Evolutionary conservation across 257 asterid genomes (phyloP).

Genomic region (Ajuga chamaepitys): DNA sequence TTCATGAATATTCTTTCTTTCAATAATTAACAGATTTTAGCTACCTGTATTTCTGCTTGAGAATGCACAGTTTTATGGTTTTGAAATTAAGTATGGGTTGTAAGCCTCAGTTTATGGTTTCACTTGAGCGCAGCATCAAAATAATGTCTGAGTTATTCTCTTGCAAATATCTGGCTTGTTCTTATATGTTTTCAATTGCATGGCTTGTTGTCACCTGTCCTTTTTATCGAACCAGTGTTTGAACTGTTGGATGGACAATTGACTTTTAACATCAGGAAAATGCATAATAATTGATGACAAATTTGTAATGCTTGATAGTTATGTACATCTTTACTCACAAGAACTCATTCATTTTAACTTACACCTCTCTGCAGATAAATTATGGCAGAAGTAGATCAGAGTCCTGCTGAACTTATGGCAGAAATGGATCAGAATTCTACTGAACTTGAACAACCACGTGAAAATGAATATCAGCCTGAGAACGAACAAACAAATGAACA

Average conservation of each 20-base stretch:
- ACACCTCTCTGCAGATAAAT: conserved; percentile 4
- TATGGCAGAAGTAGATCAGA: conserved; percentile 24
- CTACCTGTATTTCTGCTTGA: background rate
- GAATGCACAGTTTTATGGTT: background rate
- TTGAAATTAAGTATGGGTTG: background rate
- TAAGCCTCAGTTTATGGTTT: background rate
- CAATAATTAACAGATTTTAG: background rate
- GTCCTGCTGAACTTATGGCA: conserved; percentile 16
- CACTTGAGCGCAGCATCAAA: background rate
- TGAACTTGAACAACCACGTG: conserved; percentile 15
- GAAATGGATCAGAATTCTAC: conserved; percentile 19
- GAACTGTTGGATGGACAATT: background rate
- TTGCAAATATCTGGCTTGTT: background rate
- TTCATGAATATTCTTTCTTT: background rate
- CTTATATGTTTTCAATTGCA: background rate
- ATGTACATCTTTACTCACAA: background rate
- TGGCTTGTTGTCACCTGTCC: background rate
- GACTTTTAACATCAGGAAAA: background rate
- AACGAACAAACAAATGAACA: background rate
- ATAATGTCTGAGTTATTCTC: background rate
- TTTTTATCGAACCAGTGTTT: background rate
- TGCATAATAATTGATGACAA: background rate
- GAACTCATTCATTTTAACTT: background rate
- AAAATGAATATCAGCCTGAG: conserved; percentile 18
- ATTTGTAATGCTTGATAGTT: background rate